Evolutionary conservation across 768 basidiomycete species (phyloP), one percentile per base, ranked within the genome.

Genomic region (Trichaptum fuscoviolaceum): DNA sequence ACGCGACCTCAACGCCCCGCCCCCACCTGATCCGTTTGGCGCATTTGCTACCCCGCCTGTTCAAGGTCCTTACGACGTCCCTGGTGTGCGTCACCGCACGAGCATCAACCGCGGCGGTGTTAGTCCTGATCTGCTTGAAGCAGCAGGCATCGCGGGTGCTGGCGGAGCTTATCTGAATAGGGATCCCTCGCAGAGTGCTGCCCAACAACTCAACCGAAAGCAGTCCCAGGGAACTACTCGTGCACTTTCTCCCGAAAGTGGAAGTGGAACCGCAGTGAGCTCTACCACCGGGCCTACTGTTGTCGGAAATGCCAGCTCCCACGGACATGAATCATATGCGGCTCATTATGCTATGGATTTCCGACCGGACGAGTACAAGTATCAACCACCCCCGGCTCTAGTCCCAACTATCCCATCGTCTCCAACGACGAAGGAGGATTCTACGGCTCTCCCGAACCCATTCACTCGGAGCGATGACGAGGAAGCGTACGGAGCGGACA

Each of bases 1-100:
- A 34, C 25, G 59, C 30, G 30, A 61, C 59, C 24, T 18, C 42
- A 52, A 52, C 42, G 42, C 42, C 10, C 42, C 42, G 12, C 75
- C 72, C n/a, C 15, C 70, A 26, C 77, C 73, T 72, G 80, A 82
- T 27, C 73, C 79, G 2, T 80, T 80, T 8, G 66, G 73, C 0
- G 71, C 72, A 5, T 71, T 67, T 12, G 73, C 71, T 7, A 70
- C 69, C 3, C 64, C 68, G 6, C 64, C 74, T 1, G 75, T 20
- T 52, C 42, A 52, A 52, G 42, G 42, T 52, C 42, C 42, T 52
- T 52, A 52, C 15, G 42, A 52, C 20, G 42, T 52, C 42, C 42
- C 42, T 52, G 42, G 42, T 20, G 42, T 52, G 15, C 42, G 42
- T 12, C 42, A 52, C 42, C 42, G 42, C 20, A 12, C 42, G 20